These are phyloP conservation scores for Nothophaeocryptopus gaeumannii DNA, from an alignment of 2,329 filamentous ascomycete genomes.

Conservation along the genomic window DNA sequence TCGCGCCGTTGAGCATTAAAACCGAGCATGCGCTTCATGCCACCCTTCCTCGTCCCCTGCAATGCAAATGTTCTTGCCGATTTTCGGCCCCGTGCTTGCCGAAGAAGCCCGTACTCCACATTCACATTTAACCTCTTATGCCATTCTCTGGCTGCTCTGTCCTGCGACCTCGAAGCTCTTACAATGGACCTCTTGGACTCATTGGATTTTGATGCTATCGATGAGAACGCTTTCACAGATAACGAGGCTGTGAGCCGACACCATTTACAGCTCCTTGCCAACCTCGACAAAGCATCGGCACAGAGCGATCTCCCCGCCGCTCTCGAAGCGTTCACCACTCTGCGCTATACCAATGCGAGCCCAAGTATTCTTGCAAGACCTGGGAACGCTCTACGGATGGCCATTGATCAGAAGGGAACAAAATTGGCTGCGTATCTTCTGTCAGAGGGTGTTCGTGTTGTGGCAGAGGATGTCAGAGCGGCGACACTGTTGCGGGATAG, in stretches of 20 bases:
- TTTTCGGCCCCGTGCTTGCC: too few species aligned
- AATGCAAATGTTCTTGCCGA: too few species aligned
- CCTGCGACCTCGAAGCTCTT: not conserved
- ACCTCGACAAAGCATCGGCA: not conserved
- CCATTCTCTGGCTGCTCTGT: too few species aligned
- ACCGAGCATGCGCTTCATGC: too few species aligned
- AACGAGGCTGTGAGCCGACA: not conserved
- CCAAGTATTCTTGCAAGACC: not conserved
- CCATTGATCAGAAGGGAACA: not conserved
- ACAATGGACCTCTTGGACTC: not conserved
- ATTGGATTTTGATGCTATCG: not conserved
- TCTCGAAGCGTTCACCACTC: constrained; percentile 4
- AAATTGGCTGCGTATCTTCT: constrained; percentile 1
- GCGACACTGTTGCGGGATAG: not conserved
- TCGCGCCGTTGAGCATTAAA: too few species aligned
- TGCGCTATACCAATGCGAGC: constrained; percentile 3
- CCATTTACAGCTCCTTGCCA: not conserved
- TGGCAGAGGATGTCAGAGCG: constrained; percentile 1
- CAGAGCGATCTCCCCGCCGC: not conserved
- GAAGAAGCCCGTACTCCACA: too few species aligned
- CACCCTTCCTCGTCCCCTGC: too few species aligned
- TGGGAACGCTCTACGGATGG: not conserved
- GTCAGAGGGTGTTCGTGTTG: constrained; percentile 3
- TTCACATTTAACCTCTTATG: too few species aligned
- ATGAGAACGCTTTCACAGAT: not conserved